Base-by-base conservation (phyloP, 192 early-diverging fungal species). In the Diversispora eburnea region DNA sequence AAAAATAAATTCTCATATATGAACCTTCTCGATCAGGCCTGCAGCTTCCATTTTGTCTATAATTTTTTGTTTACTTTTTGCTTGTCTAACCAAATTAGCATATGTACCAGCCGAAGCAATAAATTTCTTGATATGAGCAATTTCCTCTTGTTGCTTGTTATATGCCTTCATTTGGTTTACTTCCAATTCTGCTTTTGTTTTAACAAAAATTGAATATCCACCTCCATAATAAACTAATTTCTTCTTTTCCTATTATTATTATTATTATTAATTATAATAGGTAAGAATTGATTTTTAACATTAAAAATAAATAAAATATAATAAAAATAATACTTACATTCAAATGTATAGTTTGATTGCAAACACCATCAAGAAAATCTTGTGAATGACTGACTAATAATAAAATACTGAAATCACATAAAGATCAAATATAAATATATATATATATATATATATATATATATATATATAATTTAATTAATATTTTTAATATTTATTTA, bases 21-120 rank as follows among this genome's bases (percentile, higher is more conserved):
- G 90, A 55, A 97, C 93, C 85, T 97, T 95, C 76, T 99, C 97
- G 61, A 99, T 89, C 65, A 99, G 84, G 76, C 97, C 97, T 73
- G 90, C 97, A 73, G 95, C 97, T 84, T 96, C 93, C 97, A 99
- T 99, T 87, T 99, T 99, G 86, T 99, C 97, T 56, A 99, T 90
- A 81, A 98, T 99, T 92, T 99, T 99, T 79, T 97, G 97, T 81
- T 95, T 92, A 47, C 93, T 95, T 87, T 99, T 98, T 67, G 97
- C 97, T 84, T 99, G 97, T 61, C 93, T 87, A 63, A 82, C 80
- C 71, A 42, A 88, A 87, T 99, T 99, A 77, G 97, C 91, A 83
- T 96, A 99, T 56, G 97, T 99, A 96, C 97, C 97, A 75, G 94
- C 95, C 19, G 94, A 95, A 45, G 94, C 92, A 84, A 97, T 97